These are phyloP conservation scores for Trichoderma polysporum DNA, from an alignment of 2,329 filamentous ascomycete genomes.

Conservation along the genomic window DNA sequence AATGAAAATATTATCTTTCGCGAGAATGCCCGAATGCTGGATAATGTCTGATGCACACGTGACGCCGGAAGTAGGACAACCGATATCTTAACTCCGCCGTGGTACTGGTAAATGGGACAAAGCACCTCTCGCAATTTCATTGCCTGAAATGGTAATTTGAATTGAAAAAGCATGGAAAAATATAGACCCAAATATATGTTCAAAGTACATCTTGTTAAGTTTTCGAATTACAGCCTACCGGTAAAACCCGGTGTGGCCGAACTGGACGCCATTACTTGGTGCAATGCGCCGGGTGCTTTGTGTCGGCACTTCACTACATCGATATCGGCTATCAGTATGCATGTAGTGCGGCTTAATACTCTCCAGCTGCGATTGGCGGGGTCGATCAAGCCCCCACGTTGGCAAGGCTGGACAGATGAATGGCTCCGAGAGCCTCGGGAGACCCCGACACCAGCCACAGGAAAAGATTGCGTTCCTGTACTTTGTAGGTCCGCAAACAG, in stretches of 20 bases:
- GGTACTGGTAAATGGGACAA: not conserved
- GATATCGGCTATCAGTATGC: not conserved
- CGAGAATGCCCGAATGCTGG: not conserved
- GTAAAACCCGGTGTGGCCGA: not conserved
- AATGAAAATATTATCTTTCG: not conserved
- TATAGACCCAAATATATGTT: not conserved
- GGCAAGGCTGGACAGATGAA: slow-evolving; percentile 15
- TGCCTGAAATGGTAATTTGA: not conserved
- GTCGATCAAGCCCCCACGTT: slow-evolving; percentile 18
- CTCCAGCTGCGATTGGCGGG: slow-evolving; percentile 1
- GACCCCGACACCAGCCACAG: slow-evolving; percentile 15
- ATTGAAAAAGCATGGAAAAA: not conserved
- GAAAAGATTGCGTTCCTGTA: no score
- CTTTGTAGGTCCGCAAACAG: not conserved
- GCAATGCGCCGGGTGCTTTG: not conserved
- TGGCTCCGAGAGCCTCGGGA: slow-evolving; percentile 4
- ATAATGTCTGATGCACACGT: not conserved
- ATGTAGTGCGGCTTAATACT: not conserved
- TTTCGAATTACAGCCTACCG: not conserved
- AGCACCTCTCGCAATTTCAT: not conserved
- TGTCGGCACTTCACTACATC: not conserved
- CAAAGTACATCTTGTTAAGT: not conserved
- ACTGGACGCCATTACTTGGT: not conserved
- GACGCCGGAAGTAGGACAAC: not conserved
- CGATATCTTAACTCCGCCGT: not conserved